These are phyloP conservation scores for Hymenochaete sp. DNA, from an alignment of 1,284 basidiomycete species.

Conservation along the genomic window DNA sequence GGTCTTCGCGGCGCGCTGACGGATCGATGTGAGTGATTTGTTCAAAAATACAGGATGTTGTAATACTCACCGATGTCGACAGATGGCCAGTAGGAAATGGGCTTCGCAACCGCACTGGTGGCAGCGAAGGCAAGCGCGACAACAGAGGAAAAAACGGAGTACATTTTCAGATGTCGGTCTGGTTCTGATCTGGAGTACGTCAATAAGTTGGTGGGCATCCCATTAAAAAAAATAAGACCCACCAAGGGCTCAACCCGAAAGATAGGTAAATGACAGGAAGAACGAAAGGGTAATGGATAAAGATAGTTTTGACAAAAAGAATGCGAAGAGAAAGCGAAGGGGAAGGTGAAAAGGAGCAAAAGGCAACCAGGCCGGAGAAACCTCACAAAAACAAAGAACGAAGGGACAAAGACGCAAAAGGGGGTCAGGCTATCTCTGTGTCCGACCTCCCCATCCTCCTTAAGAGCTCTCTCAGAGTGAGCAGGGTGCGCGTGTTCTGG, in stretches of 20 bases:
- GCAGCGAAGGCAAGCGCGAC: conserved; percentile 15
- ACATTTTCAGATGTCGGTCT: conserved; percentile 14
- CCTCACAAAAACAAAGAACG: conserved; percentile 15
- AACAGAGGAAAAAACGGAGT: conserved; percentile 18
- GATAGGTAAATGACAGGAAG: conserved; percentile 7
- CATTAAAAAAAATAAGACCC: background rate
- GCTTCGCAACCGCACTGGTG: conserved; percentile 16
- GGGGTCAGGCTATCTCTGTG: no score
- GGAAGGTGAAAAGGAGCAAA: conserved; percentile 10
- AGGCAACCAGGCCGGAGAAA: conserved; percentile 18
- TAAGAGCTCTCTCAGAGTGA: no score
- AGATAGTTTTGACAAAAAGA: no score
- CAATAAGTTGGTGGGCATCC: background rate
- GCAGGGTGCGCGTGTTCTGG: no score
- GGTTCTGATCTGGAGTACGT: background rate
- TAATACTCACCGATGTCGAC: conserved; percentile 6
- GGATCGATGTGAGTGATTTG: background rate
- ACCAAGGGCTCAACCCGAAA: conserved; percentile 17
- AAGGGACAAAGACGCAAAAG: no score
- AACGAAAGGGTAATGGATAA: background rate
- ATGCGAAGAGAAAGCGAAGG: conserved; percentile 3
- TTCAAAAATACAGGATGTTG: background rate
- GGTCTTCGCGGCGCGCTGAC: conserved; percentile 7
- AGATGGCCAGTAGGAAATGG: conserved; percentile 11
- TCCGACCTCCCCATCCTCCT: no score